A percentile compares a stretch with the other conserved stretches of the same genome.
phyloP scores from a whole-genome alignment of 805 yeast genomes.

The Blastobotrys parvus region DNA sequence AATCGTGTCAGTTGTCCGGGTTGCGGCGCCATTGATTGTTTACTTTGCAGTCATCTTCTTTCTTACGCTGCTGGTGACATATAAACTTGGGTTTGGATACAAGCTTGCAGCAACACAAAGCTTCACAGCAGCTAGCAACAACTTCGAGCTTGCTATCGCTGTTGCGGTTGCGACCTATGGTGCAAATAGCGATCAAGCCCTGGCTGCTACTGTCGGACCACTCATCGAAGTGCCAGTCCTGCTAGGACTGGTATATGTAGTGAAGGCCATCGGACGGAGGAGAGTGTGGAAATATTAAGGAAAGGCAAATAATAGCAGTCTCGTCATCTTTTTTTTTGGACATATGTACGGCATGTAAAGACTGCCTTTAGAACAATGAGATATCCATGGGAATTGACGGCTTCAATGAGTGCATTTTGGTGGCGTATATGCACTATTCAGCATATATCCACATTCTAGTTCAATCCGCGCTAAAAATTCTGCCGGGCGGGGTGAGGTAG shows the following conservation, averaged over 20 bases:
- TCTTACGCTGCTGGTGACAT: constrained; percentile 31
- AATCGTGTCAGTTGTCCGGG: constrained; percentile 42
- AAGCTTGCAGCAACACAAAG: constrained; percentile 40
- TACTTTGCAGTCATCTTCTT: constrained; percentile 45
- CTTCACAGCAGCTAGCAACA: constrained; percentile 51
- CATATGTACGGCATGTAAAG: too few relatives aligned
- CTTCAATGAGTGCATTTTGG: too few relatives aligned
- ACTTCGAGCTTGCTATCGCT: constrained; percentile 49
- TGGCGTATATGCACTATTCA: too few relatives aligned
- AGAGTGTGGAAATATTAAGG: constrained; percentile 8
- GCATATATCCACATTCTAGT: too few relatives aligned
- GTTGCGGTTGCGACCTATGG: constrained; percentile 48
- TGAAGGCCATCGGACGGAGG: constrained; percentile 5
- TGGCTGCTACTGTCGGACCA: constrained; percentile 56
- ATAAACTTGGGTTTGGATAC: constrained; percentile 25
- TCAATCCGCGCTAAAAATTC: too few relatives aligned
- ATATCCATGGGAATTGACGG: too few relatives aligned
- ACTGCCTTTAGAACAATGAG: too few relatives aligned
- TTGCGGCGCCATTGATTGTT: constrained; percentile 40
- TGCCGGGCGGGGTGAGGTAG: too few relatives aligned
- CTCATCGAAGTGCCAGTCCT: constrained; percentile 51
- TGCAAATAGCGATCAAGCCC: constrained; percentile 41
- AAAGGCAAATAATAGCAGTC: too few relatives aligned
- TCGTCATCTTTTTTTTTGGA: too few relatives aligned
- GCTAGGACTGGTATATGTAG: constrained; percentile 18